Evolutionary conservation across 2,329 filamentous ascomycete species (phyloP), one percentile per base, ranked within the genome.

Genomic region (Ampelomyces quisqualis): DNA sequence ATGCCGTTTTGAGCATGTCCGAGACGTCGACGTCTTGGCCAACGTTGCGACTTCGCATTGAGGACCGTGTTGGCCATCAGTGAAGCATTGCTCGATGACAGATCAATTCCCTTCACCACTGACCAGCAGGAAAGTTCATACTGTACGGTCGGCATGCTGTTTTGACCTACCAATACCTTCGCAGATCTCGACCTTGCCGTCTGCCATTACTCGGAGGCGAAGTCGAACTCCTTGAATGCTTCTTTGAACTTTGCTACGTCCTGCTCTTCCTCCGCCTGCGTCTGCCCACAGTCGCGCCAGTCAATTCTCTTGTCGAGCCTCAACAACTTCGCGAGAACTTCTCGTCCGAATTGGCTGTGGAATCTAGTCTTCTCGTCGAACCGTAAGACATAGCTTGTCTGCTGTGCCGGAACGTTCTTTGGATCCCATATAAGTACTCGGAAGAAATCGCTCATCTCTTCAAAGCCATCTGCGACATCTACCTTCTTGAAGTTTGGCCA

Each of bases 311-410:
- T 73, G 66, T 96, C 88, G 31, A 97, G 70, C 2, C 82, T 81
- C 35, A 98, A 74, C 36, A 98, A 73, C 70, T 95, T 96, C 1
- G 89, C 91, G 65, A 97, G 73, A 3, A 96, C 93, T 30, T 83
- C 81, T 27, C 94, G 79, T 3, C 88, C 90, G 60, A 95, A 97
- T 63, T 97, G 91, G 31, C 96, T 70, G 62, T 95, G 90, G 64
- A 98, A 97, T 10, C 85, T 80, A 49, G 86, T 79, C 13, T 80
- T 82, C 18, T 82, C 73, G 44, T 84, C 79, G 7, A 96, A 77
- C 5, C 81, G 81, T 72, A 97, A 80, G 38, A 90, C 77, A 43
- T 96, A 73, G 41, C 81, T 83, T 53, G 83, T 84, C 48, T 86
- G 81, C 61, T 80, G 76, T 51, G 81, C 77, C 2, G 62, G 55